Conservation (phyloP, 2,329 filamentous ascomycete species). For the Podosphaera xanthii region DNA sequence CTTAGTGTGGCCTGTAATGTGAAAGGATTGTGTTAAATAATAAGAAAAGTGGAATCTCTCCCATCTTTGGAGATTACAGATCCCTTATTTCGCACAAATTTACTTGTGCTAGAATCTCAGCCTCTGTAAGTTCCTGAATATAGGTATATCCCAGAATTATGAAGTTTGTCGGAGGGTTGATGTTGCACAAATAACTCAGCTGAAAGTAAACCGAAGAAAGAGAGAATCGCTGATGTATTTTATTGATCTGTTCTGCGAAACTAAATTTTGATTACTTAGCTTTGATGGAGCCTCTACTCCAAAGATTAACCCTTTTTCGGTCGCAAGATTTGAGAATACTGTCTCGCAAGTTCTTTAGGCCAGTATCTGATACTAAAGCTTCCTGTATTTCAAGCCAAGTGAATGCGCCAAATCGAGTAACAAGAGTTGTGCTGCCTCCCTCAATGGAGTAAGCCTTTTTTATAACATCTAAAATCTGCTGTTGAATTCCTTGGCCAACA, state of each 20-base stretch:
- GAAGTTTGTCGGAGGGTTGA: too few relatives aligned
- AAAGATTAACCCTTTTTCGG: constrained; percentile 36
- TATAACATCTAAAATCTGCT: constrained; percentile 36
- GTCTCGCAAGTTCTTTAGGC: constrained; percentile 30
- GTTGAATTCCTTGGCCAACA: constrained; percentile 27
- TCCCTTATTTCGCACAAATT: too few relatives aligned
- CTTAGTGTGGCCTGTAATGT: too few relatives aligned
- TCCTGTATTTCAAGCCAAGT: constrained; percentile 49
- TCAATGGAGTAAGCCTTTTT: constrained; percentile 44
- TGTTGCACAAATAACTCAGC: too few relatives aligned
- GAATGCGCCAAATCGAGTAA: constrained; percentile 52
- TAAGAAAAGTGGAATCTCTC: too few relatives aligned
- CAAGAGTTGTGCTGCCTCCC: constrained; percentile 55
- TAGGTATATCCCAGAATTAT: too few relatives aligned
- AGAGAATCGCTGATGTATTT: background rate
- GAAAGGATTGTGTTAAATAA: too few relatives aligned
- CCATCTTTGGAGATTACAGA: too few relatives aligned
- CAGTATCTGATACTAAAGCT: constrained; percentile 22
- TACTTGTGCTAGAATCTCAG: too few relatives aligned
- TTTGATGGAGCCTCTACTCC: constrained; percentile 27
- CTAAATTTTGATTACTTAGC: constrained; percentile 2
- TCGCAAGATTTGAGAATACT: constrained; percentile 44
- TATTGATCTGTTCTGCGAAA: background rate
- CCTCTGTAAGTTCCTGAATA: too few relatives aligned
- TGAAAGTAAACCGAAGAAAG: too few relatives aligned